A percentile compares a stretch with the other conserved stretches of the same genome.
Conservation (phyloP, 495 filamentous ascomycete species). For the Daldinia decipiens region DNA sequence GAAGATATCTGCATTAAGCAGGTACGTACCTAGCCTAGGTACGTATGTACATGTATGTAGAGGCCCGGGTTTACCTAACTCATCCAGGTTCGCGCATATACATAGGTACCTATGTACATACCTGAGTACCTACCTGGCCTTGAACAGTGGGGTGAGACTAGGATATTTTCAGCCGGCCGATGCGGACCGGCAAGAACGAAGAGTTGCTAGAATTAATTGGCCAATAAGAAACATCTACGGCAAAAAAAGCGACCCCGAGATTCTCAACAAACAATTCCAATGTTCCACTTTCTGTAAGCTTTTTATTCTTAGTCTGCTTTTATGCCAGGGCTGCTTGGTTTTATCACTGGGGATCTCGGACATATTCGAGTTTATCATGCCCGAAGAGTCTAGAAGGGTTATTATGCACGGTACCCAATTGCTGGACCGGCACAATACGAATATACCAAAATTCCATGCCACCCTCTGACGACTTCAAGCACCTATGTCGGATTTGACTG, state of each 20-base stretch:
- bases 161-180: slow-evolving; percentile 41
- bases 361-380: slow-evolving; percentile 6
- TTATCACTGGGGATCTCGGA: slow-evolving; percentile 6
- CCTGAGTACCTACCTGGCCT: background rate
- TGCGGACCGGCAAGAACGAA: slow-evolving; percentile 33
- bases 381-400: slow-evolving; percentile 10
- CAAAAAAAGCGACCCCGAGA: slow-evolving; percentile 44
- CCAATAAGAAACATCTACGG: slow-evolving; percentile 29
- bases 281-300: slow-evolving; percentile 15
- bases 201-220: slow-evolving; percentile 30
- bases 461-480: slow-evolving; percentile 1
- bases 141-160: slow-evolving; percentile 16
- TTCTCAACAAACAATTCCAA: slow-evolving; percentile 37
- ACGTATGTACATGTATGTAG: no score
- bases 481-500: slow-evolving; percentile 38
- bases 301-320: slow-evolving; percentile 8
- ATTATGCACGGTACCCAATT: background rate
- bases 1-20: slow-evolving; percentile 16
- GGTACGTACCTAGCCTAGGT: slow-evolving; percentile 1
- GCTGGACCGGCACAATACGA: background rate
- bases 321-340: background rate
- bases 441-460: background rate
- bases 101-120: background rate
- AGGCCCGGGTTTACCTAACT: no score
- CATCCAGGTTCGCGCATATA: background rate